Percentiles rank a stretch among this genome's conserved stretches.
phyloP scores from a whole-genome alignment of 2,329 filamentous ascomycete genomes.

The Zarea fungicola region DNA sequence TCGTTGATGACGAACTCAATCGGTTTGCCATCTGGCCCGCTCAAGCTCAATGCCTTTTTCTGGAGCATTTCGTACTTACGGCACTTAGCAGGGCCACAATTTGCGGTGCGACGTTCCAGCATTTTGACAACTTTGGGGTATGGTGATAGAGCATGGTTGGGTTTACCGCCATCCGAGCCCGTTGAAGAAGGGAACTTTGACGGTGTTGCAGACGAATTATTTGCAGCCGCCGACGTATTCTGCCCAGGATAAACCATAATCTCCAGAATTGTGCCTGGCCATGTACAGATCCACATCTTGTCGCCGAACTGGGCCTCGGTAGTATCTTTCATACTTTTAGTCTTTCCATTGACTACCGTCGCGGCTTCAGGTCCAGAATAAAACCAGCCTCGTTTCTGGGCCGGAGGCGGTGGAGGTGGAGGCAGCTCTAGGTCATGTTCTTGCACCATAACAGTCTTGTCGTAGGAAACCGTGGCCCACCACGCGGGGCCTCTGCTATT shows the following conservation, averaged over 20 bases:
- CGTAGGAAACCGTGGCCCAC: slow-evolving; percentile 46
- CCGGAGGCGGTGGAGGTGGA: neutral
- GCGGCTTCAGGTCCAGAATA: slow-evolving; percentile 13
- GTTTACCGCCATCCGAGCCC: neutral
- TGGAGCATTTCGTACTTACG: slow-evolving; percentile 44
- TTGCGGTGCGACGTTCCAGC: slow-evolving; percentile 44
- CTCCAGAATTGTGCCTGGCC: slow-evolving; percentile 51
- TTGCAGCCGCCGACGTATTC: slow-evolving; percentile 35
- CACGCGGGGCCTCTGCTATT: slow-evolving; percentile 47
- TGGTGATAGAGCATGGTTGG: slow-evolving; percentile 21
- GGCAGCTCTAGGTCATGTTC: slow-evolving; percentile 36
- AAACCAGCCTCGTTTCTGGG: slow-evolving; percentile 25
- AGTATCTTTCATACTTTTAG: slow-evolving; percentile 23
- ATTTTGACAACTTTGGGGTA: slow-evolving; percentile 53
- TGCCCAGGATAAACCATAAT: slow-evolving; percentile 53
- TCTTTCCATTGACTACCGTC: slow-evolving; percentile 9
- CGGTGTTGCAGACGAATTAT: slow-evolving; percentile 13
- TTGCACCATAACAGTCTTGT: slow-evolving; percentile 52
- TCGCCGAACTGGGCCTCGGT: slow-evolving; percentile 40
- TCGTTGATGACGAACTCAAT: slow-evolving; percentile 43
- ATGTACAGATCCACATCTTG: slow-evolving; percentile 54
- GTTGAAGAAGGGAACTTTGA: slow-evolving; percentile 14
- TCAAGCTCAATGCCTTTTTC: slow-evolving; percentile 32
- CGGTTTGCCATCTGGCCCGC: slow-evolving; percentile 28
- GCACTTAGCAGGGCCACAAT: slow-evolving; percentile 36